These are phyloP conservation scores for Mycena chlorophos DNA, from an alignment of 768 basidiomycete species.

Conservation along the genomic window DNA sequence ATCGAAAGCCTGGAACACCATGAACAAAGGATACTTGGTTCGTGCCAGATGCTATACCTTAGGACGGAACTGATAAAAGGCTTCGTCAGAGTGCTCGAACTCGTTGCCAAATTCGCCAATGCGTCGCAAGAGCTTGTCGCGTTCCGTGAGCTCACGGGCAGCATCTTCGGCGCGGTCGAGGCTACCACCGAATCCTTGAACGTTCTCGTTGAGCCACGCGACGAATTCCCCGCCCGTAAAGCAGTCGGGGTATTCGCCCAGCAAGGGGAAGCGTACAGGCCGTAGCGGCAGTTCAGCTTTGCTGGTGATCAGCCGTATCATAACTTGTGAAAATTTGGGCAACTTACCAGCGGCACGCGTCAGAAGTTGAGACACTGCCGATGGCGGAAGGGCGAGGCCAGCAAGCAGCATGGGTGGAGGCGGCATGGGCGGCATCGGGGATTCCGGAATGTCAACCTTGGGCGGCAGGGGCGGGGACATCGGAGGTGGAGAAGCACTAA, in stretches of 20 bases:
- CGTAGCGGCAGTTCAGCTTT: conserved; percentile 63
- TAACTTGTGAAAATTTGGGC: neutral
- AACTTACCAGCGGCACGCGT: conserved; percentile 54
- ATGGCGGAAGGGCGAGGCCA: conserved; percentile 66
- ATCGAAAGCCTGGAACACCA: conserved; percentile 54
- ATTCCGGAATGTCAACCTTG: conserved; percentile 37
- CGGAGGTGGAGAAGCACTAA: conserved; percentile 55
- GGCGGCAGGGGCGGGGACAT: conserved; percentile 64
- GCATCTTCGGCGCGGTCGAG: conserved; percentile 80
- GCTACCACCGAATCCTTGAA: conserved; percentile 75
- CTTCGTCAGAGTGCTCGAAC: conserved; percentile 76
- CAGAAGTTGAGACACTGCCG: conserved; percentile 68
- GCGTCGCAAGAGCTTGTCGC: conserved; percentile 64
- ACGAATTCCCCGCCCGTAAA: conserved; percentile 91
- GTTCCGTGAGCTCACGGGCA: conserved; percentile 59
- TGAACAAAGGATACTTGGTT: neutral
- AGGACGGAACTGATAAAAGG: conserved; percentile 81
- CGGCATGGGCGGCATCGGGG: conserved; percentile 40
- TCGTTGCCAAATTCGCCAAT: conserved; percentile 82
- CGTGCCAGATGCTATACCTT: conserved; percentile 48
- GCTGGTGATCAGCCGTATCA: neutral
- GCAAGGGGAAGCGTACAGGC: conserved; percentile 70
- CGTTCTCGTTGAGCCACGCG: conserved; percentile 76
- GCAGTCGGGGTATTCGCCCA: conserved; percentile 83
- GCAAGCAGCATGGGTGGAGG: conserved; percentile 68